A percentile compares a stretch with the other conserved stretches of the same genome.
phyloP scores from a whole-genome alignment of 306 rosid species.

The Trifolium fragiferum region DNA sequence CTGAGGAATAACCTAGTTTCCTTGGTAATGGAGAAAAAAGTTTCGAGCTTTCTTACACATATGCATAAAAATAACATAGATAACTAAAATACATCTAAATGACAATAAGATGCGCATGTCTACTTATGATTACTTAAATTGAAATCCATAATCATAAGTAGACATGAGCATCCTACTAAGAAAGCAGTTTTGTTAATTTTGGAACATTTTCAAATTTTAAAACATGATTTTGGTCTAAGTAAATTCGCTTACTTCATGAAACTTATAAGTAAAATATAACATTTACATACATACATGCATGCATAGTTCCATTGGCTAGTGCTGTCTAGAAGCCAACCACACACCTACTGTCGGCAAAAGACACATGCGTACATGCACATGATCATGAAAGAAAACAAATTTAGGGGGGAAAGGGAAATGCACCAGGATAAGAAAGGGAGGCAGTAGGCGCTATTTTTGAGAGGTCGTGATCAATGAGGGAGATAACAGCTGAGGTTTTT shows the following conservation, averaged over 20 bases:
- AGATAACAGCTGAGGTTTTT: not conserved
- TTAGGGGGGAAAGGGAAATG: not conserved
- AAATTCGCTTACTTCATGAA: not conserved
- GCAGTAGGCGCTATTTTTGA: not conserved
- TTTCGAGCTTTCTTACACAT: not conserved
- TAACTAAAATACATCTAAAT: not conserved
- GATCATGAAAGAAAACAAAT: not conserved
- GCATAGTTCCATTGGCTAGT: not conserved
- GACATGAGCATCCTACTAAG: not conserved
- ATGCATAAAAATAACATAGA: conserved; percentile 1
- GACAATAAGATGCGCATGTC: too few species aligned
- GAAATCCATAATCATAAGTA: not conserved
- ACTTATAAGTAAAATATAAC: not conserved
- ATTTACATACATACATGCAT: not conserved
- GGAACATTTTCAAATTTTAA: not conserved
- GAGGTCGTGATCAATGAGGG: not conserved
- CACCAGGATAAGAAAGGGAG: not conserved
- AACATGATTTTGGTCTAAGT: not conserved
- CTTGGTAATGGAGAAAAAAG: not conserved
- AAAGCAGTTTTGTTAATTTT: conserved; percentile 1
- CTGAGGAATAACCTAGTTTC: not conserved
- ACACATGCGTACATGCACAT: not conserved
- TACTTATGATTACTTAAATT: too few species aligned
- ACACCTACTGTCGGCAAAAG: not conserved
- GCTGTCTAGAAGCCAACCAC: not conserved